Percentiles rank a stretch among this genome's conserved stretches.
Evolutionary conservation across 2,329 filamentous ascomycete species (phyloP).

Genomic region (Aureobasidium sp.): DNA sequence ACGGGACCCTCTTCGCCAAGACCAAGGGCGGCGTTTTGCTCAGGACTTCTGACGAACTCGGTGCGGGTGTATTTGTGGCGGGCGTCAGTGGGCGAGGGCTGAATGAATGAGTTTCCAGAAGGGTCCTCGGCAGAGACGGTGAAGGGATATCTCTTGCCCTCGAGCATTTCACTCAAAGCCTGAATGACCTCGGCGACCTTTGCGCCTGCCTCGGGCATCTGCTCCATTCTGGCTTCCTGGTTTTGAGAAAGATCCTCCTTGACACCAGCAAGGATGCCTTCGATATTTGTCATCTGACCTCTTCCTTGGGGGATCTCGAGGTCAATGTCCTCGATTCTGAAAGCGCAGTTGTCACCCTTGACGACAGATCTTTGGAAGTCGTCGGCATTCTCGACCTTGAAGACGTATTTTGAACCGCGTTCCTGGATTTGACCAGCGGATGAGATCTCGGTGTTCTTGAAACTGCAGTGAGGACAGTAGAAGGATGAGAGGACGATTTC

Average conservation of each 20-base stretch:
- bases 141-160: conserved; percentile 76
- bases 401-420: conserved; percentile 74
- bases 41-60: conserved; percentile 73
- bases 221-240: conserved; percentile 73
- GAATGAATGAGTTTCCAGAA: conserved; percentile 93
- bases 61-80: conserved; percentile 86
- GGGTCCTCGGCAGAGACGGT: conserved; percentile 82
- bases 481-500: conserved; percentile 98
- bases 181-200: conserved; percentile 73
- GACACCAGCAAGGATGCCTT: conserved; percentile 74
- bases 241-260: conserved; percentile 73
- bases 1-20: conserved; percentile 47
- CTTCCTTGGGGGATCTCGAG: conserved; percentile 87
- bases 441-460: conserved; percentile 90
- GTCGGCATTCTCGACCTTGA: conserved; percentile 63
- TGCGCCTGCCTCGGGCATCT: conserved; percentile 67
- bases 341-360: conserved; percentile 79
- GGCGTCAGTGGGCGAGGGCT: conserved; percentile 66
- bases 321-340: conserved; percentile 85
- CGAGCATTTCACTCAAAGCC: conserved; percentile 69
- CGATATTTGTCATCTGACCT: conserved; percentile 87
- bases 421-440: conserved; percentile 87
- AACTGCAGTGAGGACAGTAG: conserved; percentile 78
- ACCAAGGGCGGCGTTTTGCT: conserved; percentile 82
- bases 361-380: conserved; percentile 85